phyloP scores from a whole-genome alignment of 139 green algal species.

The Asterochloris sp. region DNA sequence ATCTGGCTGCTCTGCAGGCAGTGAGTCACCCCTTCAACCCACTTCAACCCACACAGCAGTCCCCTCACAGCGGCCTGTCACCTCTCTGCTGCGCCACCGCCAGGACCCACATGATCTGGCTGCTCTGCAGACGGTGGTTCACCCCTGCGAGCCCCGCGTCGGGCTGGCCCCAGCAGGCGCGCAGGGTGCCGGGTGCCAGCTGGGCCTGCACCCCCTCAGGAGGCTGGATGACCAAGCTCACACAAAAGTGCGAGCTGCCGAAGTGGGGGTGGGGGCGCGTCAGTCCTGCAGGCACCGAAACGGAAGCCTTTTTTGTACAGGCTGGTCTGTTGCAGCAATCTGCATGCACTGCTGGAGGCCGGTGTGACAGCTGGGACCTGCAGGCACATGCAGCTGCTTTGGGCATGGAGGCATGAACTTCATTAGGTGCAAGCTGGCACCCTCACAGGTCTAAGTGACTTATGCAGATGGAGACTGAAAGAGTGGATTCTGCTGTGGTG shows the following conservation, averaged over 20 bases:
- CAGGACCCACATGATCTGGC: conserved; percentile 49
- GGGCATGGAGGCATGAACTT: too few relatives aligned
- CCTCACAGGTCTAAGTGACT: too few relatives aligned
- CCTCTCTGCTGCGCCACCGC: conserved; percentile 5
- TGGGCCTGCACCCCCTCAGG: conserved; percentile 27
- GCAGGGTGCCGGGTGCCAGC: conserved; percentile 21
- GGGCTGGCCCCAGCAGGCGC: conserved; percentile 40
- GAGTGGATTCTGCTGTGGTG: too few relatives aligned
- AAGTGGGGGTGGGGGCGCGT: not conserved
- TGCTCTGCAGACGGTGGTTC: not conserved
- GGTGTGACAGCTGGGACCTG: too few relatives aligned
- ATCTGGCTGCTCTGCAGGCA: too few relatives aligned
- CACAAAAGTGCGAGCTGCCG: conserved; percentile 53
- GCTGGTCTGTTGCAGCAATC: not conserved
- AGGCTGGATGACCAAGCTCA: conserved; percentile 59
- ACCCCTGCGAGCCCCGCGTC: not conserved
- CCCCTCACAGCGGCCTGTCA: too few relatives aligned
- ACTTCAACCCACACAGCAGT: too few relatives aligned
- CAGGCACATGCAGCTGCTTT: too few relatives aligned
- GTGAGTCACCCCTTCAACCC: too few relatives aligned
- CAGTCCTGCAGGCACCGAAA: not conserved
- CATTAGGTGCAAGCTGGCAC: too few relatives aligned
- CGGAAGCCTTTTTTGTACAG: not conserved
- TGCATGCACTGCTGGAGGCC: not conserved
- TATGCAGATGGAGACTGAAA: too few relatives aligned